Evolutionary conservation across 768 basidiomycete species (phyloP), one percentile per base, ranked within the genome.

Genomic region (Pisolithus microcarpus): DNA sequence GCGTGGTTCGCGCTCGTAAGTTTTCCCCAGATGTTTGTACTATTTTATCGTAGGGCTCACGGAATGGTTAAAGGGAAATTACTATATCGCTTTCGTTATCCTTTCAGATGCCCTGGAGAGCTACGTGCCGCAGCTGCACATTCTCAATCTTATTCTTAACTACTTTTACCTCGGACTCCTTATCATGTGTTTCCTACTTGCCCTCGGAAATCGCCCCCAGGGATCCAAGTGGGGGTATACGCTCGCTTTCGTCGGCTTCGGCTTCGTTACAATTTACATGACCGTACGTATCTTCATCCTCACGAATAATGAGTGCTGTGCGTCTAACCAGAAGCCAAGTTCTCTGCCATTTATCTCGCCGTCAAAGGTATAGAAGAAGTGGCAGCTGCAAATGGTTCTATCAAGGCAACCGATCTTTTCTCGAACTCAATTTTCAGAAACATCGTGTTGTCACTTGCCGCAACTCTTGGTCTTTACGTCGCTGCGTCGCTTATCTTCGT

Each of bases 251-350:
- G 63, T 95, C 28, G 90, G 91, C 1, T 99, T 95, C 69, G 91
- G 79, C 3, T 4, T 95, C 21, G 82, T 99, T 56, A 98, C 95
- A 30, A 66, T 92, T n/a, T 98, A 98, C 63, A 98, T 99, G 95
- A 91, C 92, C 48, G 86, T 91, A 46, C 21, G 80, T 64, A 30
- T 16, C 34, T 30, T 5, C 38, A 31, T 53, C 44, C 30, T 19
- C 11, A 48, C 44, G 15, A 34, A 28, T 34, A n/a, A 47, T 42
- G 34, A 34, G 23, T 24, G 15, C 21, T 53, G 47, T 44, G 31
- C 42, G 5, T 19, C 44, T 60, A 21, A 52, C 56, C 46, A 13
- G 48, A 8, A 49, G 24, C 19, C 45, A 40, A 91, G 88, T 71
- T 81, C 37, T 72, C 90, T 0, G 85, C 90, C 42, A 80, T 94